Base-by-base conservation (phyloP, 306 rosid species). In the Prosopis cineraria region DNA sequence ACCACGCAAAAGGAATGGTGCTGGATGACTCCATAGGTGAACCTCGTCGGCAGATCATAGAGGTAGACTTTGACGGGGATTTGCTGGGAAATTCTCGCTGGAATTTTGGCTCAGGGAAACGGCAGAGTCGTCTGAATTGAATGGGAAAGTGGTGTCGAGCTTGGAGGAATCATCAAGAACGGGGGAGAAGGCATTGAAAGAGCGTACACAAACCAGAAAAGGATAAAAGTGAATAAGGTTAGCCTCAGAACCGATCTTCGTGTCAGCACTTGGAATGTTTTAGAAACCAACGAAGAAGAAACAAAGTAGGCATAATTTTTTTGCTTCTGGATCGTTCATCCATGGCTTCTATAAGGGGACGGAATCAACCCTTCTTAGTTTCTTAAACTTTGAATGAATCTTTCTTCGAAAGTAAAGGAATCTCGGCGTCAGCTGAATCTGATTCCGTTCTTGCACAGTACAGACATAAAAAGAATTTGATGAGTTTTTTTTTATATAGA, bases 1-100 rank as follows among this genome's bases (percentile, higher is more conserved):
- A 1, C 93, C 97, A 76, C 97, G 97, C 30, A 93, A 9, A 88
- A 29, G 14, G 85, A 77, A 55, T 89, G 97, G 41, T 90, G 90
- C 48, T 82, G 81, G 72, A 93, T 89, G 52, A 93, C 68, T 19
- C 92, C 97, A 50, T 84, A 83, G 47, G 98, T 92, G 82, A 92
- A 94, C 37, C 91, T 83, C 27, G 7, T 52, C 1, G 97, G 95
- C 52, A 91, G 81, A 50, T 93, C 88, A 71, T 93, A 90, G 65
- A 91, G 91, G 80, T 85, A 91, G 56, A 90, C 67, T 10, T 79
- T 91, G 10, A 84, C 84, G 85, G 5, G 31, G 22, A 40, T 76
- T 78, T 0, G 33, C 69, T 0, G 34, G 13, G 10, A 40, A n/a
- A 65, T 36, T 13, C 19, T n/a, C 70, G 29, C 45, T 45, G 30